phyloP scores from a whole-genome alignment of 257 asterid genomes.

The Plantago ovata region DNA sequence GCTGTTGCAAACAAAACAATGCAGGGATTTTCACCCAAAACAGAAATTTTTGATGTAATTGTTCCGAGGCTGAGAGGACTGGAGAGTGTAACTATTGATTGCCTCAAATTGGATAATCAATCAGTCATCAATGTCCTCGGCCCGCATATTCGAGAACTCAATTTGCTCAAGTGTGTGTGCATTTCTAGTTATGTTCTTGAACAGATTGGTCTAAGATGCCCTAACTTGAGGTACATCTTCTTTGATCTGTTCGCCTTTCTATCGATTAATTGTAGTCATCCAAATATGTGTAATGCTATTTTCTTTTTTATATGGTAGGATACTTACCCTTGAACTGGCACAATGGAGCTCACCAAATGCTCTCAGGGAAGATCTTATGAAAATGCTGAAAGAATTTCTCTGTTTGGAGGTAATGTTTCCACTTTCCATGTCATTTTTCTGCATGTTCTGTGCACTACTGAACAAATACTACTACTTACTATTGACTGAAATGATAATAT shows the following conservation, averaged over 20 bases:
- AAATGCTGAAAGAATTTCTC: constrained; percentile 35
- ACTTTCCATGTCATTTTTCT: constrained; percentile 5
- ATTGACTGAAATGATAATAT: not conserved
- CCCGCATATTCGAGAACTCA: constrained; percentile 48
- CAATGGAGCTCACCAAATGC: constrained; percentile 37
- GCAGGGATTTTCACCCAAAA: constrained; percentile 55
- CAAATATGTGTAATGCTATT: not conserved
- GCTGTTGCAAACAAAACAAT: constrained; percentile 7
- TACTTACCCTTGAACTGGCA: constrained; percentile 56
- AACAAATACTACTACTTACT: not conserved
- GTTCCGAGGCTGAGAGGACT: constrained; percentile 31
- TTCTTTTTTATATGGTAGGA: constrained; percentile 39
- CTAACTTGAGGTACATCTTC: constrained; percentile 52
- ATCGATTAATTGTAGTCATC: too few species aligned
- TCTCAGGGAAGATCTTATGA: constrained; percentile 31
- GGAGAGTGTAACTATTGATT: constrained; percentile 51
- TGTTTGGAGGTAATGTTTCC: constrained; percentile 58
- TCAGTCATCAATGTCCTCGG: constrained; percentile 44
- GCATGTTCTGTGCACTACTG: not conserved
- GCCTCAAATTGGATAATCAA: constrained; percentile 47
- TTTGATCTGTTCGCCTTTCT: constrained; percentile 4
- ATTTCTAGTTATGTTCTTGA: constrained; percentile 38
- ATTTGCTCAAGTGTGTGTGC: constrained; percentile 61
- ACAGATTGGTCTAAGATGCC: constrained; percentile 49
- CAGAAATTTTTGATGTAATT: constrained; percentile 40